Evolutionary conservation across 2,329 filamentous ascomycete species (phyloP).

Genomic region (Aspergillus jensenii): DNA sequence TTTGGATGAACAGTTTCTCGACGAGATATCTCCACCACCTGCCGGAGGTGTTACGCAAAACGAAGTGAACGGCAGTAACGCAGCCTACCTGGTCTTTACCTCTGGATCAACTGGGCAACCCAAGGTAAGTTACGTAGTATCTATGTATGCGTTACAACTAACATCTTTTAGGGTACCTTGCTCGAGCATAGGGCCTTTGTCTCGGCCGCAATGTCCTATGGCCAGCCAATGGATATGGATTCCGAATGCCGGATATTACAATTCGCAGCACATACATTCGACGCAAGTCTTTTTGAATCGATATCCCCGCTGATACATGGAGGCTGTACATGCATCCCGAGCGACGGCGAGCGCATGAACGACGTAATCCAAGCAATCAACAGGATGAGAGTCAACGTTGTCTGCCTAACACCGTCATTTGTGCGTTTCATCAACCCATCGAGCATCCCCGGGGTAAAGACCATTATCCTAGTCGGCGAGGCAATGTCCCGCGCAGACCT

Average conservation of each 20-base stretch:
- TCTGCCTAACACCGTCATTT: constrained; percentile 61
- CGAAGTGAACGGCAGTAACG: constrained; percentile 31
- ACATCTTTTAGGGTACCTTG: constrained; percentile 53
- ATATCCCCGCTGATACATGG: constrained; percentile 56
- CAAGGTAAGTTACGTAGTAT: constrained; percentile 37
- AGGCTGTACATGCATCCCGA: constrained; percentile 60
- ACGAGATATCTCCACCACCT: constrained; percentile 20
- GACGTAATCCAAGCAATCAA: constrained; percentile 53
- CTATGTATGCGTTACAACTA: constrained; percentile 2
- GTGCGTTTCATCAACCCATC: constrained; percentile 48
- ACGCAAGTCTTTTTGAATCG: constrained; percentile 56
- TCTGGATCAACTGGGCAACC: constrained; percentile 57
- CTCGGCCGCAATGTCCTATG: constrained; percentile 56
- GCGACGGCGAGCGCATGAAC: constrained; percentile 48
- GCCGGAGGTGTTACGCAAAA: constrained; percentile 17
- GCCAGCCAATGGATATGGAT: constrained; percentile 49
- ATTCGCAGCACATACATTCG: constrained; percentile 57
- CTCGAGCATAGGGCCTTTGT: constrained; percentile 62
- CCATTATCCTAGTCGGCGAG: constrained; percentile 47
- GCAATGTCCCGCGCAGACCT: constrained; percentile 48
- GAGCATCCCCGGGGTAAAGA: constrained; percentile 44
- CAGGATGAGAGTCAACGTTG: constrained; percentile 54
- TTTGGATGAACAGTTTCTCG: constrained; percentile 27
- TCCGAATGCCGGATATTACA: constrained; percentile 57
- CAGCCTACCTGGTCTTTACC: constrained; percentile 60